Evolutionary conservation across 2,329 filamentous ascomycete genomes (phyloP).

Genomic region (Sordariomycetes sp.): DNA sequence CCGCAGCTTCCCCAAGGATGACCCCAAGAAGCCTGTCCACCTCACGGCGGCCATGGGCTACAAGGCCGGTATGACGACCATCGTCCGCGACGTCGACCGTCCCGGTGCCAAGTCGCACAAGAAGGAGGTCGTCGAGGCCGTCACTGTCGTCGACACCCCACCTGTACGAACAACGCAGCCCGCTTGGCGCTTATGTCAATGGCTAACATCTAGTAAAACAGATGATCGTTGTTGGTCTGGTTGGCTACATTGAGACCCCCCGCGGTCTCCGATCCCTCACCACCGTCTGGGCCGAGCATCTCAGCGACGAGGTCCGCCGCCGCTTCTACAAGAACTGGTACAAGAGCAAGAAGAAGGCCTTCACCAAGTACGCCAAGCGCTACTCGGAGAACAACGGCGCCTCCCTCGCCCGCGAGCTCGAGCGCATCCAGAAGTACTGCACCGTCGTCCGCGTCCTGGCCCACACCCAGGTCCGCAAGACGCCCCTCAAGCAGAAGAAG

Average conservation of each 20-base stretch:
- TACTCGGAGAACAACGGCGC: slow-evolving; percentile 88
- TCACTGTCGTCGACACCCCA: slow-evolving; percentile 83
- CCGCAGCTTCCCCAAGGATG: slow-evolving; percentile 96
- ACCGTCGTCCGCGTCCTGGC: slow-evolving; percentile 97
- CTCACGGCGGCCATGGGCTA: slow-evolving; percentile 97
- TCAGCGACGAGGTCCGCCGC: slow-evolving; percentile 97
- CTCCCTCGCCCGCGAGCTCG: slow-evolving; percentile 91
- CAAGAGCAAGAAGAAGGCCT: slow-evolving; percentile 99
- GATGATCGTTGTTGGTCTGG: slow-evolving; percentile 99
- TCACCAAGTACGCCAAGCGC: slow-evolving; percentile 99
- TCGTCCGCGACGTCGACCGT: slow-evolving; percentile 98
- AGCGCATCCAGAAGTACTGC: slow-evolving; percentile 99
- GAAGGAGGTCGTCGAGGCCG: slow-evolving; percentile 91
- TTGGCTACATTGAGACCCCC: slow-evolving; percentile 99
- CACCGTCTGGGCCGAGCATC: slow-evolving; percentile 98
- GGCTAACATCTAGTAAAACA: slow-evolving; percentile 55
- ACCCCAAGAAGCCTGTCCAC: slow-evolving; percentile 99
- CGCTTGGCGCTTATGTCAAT: slow-evolving; percentile 64
- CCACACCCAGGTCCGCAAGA: slow-evolving; percentile 99
- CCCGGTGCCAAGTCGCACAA: slow-evolving; percentile 99
- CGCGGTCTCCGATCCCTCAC: slow-evolving; percentile 98
- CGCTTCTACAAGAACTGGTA: slow-evolving; percentile 99
- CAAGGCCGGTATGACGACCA: slow-evolving; percentile 99
- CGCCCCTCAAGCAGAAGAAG: slow-evolving; percentile 99
- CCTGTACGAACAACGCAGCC: slow-evolving; percentile 85